Evolutionary conservation across 2,329 filamentous ascomycete genomes (phyloP), one percentile per base, ranked within the genome.

Genomic region (Aspergillus sp.): DNA sequence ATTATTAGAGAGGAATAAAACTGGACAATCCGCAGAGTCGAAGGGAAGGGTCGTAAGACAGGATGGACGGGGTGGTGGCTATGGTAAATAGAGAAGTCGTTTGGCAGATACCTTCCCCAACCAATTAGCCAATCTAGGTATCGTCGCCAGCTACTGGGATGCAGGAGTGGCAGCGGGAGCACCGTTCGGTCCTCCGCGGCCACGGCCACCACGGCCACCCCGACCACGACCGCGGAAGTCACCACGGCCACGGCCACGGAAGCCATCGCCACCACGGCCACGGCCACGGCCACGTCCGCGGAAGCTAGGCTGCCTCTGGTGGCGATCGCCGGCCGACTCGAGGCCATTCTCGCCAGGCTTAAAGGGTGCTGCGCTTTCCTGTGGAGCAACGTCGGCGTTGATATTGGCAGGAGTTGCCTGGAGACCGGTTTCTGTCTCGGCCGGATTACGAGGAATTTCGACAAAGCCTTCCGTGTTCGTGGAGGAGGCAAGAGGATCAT

Each of bases 391-490:
- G 40, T 84, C 85, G 31, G 82, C 84, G 64, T 95, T 89, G 6
- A 78, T 74, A 8, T 79, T 77, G 6, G 84, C 86, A 47, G 86
- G 84, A n/a, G 84, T 86, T 25, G 85, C 84, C 47, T 81, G 77
- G 43, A 85, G 72, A 39, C 85, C 86, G 39, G 82, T 85, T 61
- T 95, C 90, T 5, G 89, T 88, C 80, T 96, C 91, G 52, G 85
- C 78, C 47, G 87, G 83, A 68, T 93, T 85, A 56, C 88, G 86
- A 52, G 90, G 86, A 45, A 90, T 81, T 72, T 91, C 86, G 59
- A 96, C 88, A 85, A 90, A 95, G 53, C 82, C 84, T 64, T 93
- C 90, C 27, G 81, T 78, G 43, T 71, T 72, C 12, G 81, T 70
- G 23, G 81, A 78, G 55, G 81, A 77, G 50, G 79, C 77, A 21